Conservation (phyloP, 805 yeast species). For the Candida alai region DNA sequence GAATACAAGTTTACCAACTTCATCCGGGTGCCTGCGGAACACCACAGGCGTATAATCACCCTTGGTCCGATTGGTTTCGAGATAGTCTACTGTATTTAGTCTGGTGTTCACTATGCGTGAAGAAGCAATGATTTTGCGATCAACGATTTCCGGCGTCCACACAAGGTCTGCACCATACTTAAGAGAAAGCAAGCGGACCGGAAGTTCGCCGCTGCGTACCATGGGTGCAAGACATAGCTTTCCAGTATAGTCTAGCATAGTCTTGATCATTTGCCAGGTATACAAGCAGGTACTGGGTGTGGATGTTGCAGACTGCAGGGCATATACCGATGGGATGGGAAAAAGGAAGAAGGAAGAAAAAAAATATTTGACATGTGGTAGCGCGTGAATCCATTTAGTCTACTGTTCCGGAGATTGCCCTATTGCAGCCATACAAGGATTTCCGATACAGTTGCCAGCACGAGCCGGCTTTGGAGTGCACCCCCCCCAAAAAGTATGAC, state of each 20-base stretch:
- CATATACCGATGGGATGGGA: too few species aligned
- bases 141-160: conserved; percentile 92
- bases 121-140: conserved; percentile 74
- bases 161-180: conserved; percentile 90
- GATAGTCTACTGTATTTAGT: conserved; percentile 59
- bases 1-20: conserved; percentile 63
- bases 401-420: too few species aligned
- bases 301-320: too few species aligned
- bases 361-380: too few species aligned
- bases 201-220: conserved; percentile 95
- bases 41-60: too few species aligned
- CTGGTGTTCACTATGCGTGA: conserved; percentile 55
- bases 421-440: too few species aligned
- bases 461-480: too few species aligned
- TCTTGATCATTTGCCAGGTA: conserved; percentile 4
- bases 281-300: too few species aligned
- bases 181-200: conserved; percentile 76
- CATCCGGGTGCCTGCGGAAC: conserved; percentile 66
- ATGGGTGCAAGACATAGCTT: conserved; percentile 90
- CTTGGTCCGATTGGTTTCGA: conserved; percentile 28
- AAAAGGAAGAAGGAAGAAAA: too few species aligned
- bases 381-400: too few species aligned
- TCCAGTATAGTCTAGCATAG: conserved; percentile 67
- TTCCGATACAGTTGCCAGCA: too few species aligned
- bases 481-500: too few species aligned